A percentile compares a stretch with the other conserved stretches of the same genome.
Conservation (phyloP, 75 land plant genomes). For the Cryptomeria japonica region DNA sequence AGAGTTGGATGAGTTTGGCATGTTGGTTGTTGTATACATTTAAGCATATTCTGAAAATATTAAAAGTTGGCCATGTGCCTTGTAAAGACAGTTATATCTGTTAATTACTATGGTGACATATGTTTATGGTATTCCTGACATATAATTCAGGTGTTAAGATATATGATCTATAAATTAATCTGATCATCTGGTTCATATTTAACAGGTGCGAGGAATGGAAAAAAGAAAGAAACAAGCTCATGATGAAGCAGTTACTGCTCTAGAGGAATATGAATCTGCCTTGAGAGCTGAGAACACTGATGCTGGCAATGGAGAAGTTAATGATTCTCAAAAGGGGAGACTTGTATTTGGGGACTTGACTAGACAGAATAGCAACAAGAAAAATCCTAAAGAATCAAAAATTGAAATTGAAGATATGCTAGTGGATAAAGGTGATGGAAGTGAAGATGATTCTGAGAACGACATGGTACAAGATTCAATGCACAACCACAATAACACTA, state of each 20-base stretch:
- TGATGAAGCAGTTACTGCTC: conserved; percentile 70
- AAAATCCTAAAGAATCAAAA: conserved; percentile 13
- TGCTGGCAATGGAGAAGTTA: conserved; percentile 14
- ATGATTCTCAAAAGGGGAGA: conserved; percentile 45
- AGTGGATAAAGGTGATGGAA: conserved; percentile 29
- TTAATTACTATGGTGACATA: background rate
- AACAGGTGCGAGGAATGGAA: conserved; percentile 76
- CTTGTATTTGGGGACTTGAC: conserved; percentile 57
- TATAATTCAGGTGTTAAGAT: background rate
- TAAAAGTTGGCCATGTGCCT: background rate
- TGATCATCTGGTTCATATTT: background rate
- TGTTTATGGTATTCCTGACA: background rate
- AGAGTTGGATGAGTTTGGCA: background rate
- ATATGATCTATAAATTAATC: background rate
- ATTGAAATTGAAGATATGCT: conserved; percentile 9
- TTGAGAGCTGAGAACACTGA: conserved; percentile 22
- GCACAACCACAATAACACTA: background rate
- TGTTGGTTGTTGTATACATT: background rate
- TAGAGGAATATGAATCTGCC: conserved; percentile 68
- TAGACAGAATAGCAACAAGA: conserved; percentile 1
- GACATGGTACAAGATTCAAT: background rate
- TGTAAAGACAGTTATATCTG: background rate
- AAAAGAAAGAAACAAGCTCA: conserved; percentile 62
- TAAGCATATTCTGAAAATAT: background rate
- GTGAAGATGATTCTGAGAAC: conserved; percentile 38